Conservation (phyloP, 2,329 filamentous ascomycete genomes). For the Shiraia bambusicola region DNA sequence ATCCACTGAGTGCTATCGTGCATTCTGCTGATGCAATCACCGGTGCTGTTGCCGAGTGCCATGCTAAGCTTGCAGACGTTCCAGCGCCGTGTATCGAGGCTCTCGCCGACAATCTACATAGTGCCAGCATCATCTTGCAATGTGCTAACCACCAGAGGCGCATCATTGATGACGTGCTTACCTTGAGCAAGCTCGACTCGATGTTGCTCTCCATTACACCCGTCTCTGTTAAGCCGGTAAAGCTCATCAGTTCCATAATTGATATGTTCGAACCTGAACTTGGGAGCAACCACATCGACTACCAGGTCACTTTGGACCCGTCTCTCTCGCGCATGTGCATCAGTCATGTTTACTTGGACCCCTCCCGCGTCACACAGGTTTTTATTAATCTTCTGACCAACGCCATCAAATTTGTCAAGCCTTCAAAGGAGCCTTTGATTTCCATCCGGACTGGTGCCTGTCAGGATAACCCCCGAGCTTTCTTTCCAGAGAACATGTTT, state of each 20-base stretch:
- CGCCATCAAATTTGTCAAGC: conserved; percentile 47
- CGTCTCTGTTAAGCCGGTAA: conserved; percentile 40
- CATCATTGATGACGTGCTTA: conserved; percentile 53
- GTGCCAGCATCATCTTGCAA: conserved; percentile 48
- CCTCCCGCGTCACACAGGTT: conserved; percentile 62
- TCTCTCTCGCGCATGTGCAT: conserved; percentile 41
- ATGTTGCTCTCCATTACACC: conserved; percentile 48
- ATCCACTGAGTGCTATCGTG: conserved; percentile 48
- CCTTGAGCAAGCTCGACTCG: conserved; percentile 49
- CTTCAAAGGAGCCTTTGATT: conserved; percentile 38
- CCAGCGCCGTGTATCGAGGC: conserved; percentile 27
- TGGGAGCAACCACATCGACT: conserved; percentile 35
- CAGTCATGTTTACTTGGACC: conserved; percentile 46
- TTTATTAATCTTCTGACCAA: conserved; percentile 74
- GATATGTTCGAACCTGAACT: conserved; percentile 45
- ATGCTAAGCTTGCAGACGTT: conserved; percentile 21
- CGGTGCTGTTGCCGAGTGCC: conserved; percentile 37
- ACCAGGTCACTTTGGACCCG: conserved; percentile 36
- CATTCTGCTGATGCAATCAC: conserved; percentile 49
- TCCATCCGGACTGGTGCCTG: conserved; percentile 43
- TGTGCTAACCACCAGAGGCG: conserved; percentile 52
- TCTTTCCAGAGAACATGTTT: conserved; percentile 33
- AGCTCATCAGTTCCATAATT: conserved; percentile 40
- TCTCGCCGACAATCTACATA: conserved; percentile 35
- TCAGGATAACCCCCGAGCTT: conserved; percentile 20